Conservation (phyloP, 129 eudicot genomes). For the Erigeron canadensis region DNA sequence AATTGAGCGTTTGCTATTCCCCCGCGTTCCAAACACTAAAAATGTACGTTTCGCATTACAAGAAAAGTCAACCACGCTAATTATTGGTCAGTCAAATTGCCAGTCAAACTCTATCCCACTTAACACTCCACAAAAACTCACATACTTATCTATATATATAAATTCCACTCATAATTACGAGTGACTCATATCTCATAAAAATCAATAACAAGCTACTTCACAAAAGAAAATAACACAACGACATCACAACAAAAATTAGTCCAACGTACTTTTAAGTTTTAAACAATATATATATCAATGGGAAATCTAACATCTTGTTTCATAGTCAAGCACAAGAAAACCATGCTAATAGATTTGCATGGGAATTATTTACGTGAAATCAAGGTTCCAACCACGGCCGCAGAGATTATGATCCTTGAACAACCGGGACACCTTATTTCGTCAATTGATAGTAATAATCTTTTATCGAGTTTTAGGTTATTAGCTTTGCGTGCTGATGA, state of each 20-base stretch:
- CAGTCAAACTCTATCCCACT: not conserved
- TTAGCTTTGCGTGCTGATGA: slow-evolving; percentile 49
- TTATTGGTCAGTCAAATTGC: not conserved
- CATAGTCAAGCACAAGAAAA: not conserved
- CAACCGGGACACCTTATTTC: slow-evolving; percentile 50
- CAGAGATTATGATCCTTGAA: slow-evolving; percentile 52
- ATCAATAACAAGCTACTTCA: not conserved
- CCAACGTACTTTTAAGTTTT: not conserved
- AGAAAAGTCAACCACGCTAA: not conserved
- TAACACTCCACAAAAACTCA: not conserved
- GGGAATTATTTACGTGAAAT: slow-evolving; percentile 24
- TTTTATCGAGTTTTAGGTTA: slow-evolving; percentile 22
- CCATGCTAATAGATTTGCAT: slow-evolving; percentile 35
- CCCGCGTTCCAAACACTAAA: slow-evolving; percentile 17
- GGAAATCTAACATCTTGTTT: slow-evolving; percentile 42
- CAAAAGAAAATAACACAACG: not conserved
- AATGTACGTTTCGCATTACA: not conserved
- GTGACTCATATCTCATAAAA: not conserved
- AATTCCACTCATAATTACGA: not conserved
- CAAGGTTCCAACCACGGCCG: slow-evolving; percentile 43
- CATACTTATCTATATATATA: not conserved
- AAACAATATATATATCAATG: slow-evolving; percentile 16
- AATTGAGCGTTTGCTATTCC: not conserved
- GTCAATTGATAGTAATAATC: slow-evolving; percentile 21
- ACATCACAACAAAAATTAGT: not conserved